Base-by-base conservation (phyloP, 805 yeast species). In the Kluyveromyces aestuarii region DNA sequence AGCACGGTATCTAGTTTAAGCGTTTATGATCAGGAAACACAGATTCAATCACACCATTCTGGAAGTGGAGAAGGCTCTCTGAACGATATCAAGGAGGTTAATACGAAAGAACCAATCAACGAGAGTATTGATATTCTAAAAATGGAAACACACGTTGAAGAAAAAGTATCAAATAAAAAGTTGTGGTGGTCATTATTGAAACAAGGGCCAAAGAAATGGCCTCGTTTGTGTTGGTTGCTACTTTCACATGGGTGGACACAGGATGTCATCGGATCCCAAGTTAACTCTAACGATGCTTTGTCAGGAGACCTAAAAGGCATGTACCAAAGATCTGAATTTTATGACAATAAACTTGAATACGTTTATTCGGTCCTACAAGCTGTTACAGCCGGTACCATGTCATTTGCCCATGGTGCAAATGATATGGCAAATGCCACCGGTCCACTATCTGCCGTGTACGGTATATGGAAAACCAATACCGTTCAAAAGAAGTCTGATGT, bases 321-420 rank as follows among this genome's bases (percentile, higher is more conserved):
- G 74, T 86, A 82, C 63, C 54, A 70, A 35, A 70, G 70, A 50
- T 79, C 88, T 51, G 81, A 79, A 64, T 79, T 74, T 58, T 84
- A 84, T 66, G 86, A 82, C 62, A 80, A 79, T 75, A 80, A 80
- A 64, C 70, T 81, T 50, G 91, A 84, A 67, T 81, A 74, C 63
- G 65, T 84, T 54, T 84, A 77, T 63, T 78, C 90, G 3, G 69
- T 82, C 52, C 69, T 82, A 48, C 91, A 84, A 67, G 82, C 80
- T 46, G 66, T 83, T 53, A 83, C 90, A 40, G 90, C 91, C 14
- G 76, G 81, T 55, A 83, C 88, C 45, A 82, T 83, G 83, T 83
- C 90, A 1, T 82, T 84, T 64, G 87, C 90, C 7, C 91, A 84
- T 60, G 91, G 91, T 49, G 82, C 91, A 38, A 84, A 84, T 60